phyloP scores from a whole-genome alignment of 352 stramenopile genomes.

The Globisporangium splendens region DNA sequence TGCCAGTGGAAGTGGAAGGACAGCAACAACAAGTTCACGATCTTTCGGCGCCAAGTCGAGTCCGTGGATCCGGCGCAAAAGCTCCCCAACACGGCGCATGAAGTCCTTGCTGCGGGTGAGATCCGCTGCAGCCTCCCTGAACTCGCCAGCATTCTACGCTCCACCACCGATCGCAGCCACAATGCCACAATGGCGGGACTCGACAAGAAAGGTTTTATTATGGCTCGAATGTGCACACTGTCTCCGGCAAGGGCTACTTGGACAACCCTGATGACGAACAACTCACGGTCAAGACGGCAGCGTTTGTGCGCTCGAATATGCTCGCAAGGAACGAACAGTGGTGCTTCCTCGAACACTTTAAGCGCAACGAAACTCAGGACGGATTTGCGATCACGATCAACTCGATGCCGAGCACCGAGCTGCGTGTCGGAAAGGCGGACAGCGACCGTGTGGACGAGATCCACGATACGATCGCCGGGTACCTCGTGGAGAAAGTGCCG shows the following conservation, averaged over 20 bases:
- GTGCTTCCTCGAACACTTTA: slow-evolving; percentile 18
- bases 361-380: slow-evolving; percentile 1
- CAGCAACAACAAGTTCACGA: slow-evolving; percentile 16
- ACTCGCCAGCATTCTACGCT: slow-evolving; percentile 10
- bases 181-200: slow-evolving; percentile 13
- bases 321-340: slow-evolving; percentile 13
- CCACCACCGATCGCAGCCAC: slow-evolving; percentile 5
- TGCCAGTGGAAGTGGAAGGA: slow-evolving; percentile 17
- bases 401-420: slow-evolving; percentile 29
- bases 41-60: slow-evolving; percentile 14
- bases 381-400: slow-evolving; percentile 32
- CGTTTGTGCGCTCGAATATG: slow-evolving; percentile 13
- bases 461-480: slow-evolving; percentile 22
- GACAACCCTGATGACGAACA: background rate
- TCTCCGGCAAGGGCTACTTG: background rate
- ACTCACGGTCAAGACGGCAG: slow-evolving; percentile 17
- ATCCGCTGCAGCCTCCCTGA: slow-evolving; percentile 10
- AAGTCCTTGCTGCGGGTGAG: slow-evolving; percentile 10
- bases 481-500: slow-evolving; percentile 27
- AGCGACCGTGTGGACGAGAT: slow-evolving; percentile 25
- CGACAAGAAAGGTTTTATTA: slow-evolving; percentile 26
- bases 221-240: slow-evolving; percentile 22
- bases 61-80: background rate
- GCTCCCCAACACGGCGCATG: slow-evolving; percentile 4
- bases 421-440: slow-evolving; percentile 23